phyloP scores from a whole-genome alignment of 345 rosid genomes.

The Salix suchowensis region DNA sequence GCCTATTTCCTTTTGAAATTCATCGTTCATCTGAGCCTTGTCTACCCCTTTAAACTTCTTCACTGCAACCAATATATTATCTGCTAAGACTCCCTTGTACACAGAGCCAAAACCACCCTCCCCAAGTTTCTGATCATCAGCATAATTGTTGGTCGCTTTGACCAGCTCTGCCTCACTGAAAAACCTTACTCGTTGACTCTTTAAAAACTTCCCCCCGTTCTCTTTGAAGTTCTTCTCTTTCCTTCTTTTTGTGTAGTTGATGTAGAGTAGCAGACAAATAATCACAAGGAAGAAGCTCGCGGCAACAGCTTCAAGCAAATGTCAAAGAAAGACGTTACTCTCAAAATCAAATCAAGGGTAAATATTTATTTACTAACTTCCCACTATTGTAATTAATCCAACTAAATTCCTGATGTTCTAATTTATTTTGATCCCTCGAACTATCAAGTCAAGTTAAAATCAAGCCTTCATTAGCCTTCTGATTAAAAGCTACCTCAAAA shows the following conservation, averaged over 20 bases:
- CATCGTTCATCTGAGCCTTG: slow-evolving; percentile 14
- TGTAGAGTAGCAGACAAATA: not conserved
- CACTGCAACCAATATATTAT: slow-evolving; percentile 8
- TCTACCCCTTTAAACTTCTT: slow-evolving; percentile 18
- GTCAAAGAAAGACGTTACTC: no score
- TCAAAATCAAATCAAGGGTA: no score
- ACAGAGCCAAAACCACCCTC: slow-evolving; percentile 32
- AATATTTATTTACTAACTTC: not conserved
- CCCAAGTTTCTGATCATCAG: slow-evolving; percentile 4
- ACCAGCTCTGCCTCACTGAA: slow-evolving; percentile 24
- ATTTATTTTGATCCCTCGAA: no score
- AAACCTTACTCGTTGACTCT: slow-evolving; percentile 29
- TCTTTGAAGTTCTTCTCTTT: slow-evolving; percentile 19
- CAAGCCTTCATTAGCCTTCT: no score
- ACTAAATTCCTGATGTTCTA: no score
- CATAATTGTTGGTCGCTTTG: slow-evolving; percentile 29
- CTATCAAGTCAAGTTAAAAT: no score
- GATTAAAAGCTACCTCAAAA: no score
- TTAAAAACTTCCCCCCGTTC: slow-evolving; percentile 31
- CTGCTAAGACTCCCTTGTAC: slow-evolving; percentile 21
- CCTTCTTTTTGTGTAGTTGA: not conserved
- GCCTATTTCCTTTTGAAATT: slow-evolving; percentile 23
- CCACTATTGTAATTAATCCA: no score
- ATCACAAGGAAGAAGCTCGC: not conserved
- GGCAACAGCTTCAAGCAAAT: slow-evolving; percentile 3